phyloP scores from a whole-genome alignment of 2,329 filamentous ascomycete genomes.

The Xylariaceae sp. region DNA sequence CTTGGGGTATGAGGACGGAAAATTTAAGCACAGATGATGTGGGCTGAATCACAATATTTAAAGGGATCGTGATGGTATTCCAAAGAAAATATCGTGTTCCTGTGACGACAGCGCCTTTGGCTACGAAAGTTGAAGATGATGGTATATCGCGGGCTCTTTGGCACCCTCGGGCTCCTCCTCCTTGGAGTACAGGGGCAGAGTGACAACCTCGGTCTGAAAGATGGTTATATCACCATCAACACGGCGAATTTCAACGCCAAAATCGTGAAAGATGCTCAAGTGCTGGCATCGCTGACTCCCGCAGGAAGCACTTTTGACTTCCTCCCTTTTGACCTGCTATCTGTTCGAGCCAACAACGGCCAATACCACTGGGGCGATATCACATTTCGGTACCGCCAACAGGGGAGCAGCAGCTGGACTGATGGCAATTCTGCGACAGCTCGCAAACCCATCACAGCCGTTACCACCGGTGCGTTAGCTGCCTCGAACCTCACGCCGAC shows the following conservation, averaged over 20 bases:
- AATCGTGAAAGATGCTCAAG: slow-evolving; percentile 53
- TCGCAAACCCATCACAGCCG: slow-evolving; percentile 46
- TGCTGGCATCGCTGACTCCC: slow-evolving; percentile 56
- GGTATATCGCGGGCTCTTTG: slow-evolving; percentile 8
- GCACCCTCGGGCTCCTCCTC: slow-evolving; percentile 26
- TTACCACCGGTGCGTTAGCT: slow-evolving; percentile 43
- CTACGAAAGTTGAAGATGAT: slow-evolving; percentile 13
- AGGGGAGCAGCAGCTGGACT: slow-evolving; percentile 50
- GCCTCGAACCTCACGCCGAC: slow-evolving; percentile 51
- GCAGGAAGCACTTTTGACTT: slow-evolving; percentile 57
- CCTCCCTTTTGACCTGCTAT: slow-evolving; percentile 58
- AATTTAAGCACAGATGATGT: not conserved
- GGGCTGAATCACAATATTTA: slow-evolving; percentile 9
- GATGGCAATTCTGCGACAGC: slow-evolving; percentile 53
- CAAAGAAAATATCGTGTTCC: not conserved
- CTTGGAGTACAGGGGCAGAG: slow-evolving; percentile 30
- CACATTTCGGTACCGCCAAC: slow-evolving; percentile 59
- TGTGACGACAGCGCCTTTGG: not conserved
- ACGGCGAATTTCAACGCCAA: slow-evolving; percentile 52
- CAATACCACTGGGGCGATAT: slow-evolving; percentile 67
- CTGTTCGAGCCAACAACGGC: slow-evolving; percentile 54
- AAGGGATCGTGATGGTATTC: not conserved
- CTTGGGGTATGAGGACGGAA: slow-evolving; percentile 10
- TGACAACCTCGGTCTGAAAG: slow-evolving; percentile 48
- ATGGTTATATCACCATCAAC: slow-evolving; percentile 49